These are phyloP conservation scores for Acanthamoeba culbertsoni DNA, from an alignment of 208 protist genomes.

Conservation along the genomic window DNA sequence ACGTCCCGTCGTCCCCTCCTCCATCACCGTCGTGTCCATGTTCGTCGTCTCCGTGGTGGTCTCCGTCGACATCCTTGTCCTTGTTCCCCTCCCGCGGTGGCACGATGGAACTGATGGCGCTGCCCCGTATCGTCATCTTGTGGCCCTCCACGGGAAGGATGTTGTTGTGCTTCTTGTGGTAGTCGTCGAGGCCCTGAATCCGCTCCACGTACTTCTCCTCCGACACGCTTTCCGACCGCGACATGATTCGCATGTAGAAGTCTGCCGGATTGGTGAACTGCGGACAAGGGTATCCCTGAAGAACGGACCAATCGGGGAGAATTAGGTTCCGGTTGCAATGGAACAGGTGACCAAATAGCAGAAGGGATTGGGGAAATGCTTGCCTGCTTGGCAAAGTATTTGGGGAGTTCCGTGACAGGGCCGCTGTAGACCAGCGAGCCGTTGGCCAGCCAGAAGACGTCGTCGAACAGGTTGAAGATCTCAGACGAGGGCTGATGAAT, in stretches of 20 bases:
- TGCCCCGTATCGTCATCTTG: neutral
- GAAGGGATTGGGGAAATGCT: neutral
- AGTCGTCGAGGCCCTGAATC: neutral
- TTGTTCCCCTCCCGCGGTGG: neutral
- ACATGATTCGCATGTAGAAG: neutral
- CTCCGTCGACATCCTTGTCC: neutral
- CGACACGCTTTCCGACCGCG: neutral
- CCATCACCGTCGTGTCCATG: neutral
- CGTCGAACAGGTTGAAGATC: slow-evolving; percentile 90
- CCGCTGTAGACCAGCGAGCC: slow-evolving; percentile 89
- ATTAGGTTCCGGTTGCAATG: neutral
- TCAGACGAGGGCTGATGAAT: slow-evolving; percentile 93
- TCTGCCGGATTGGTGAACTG: slow-evolving; percentile 38
- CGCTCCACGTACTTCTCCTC: slow-evolving; percentile 25
- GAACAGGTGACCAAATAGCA: neutral
- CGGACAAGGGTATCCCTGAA: slow-evolving; percentile 16
- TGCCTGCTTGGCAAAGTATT: neutral
- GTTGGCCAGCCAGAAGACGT: slow-evolving; percentile 88
- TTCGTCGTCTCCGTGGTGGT: neutral
- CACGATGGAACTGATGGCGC: neutral
- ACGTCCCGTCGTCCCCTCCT: too few relatives aligned
- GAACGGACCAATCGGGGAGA: neutral
- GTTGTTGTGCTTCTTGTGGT: slow-evolving; percentile 8
- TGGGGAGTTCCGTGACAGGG: slow-evolving; percentile 9
- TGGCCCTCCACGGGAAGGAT: neutral